phyloP scores from a whole-genome alignment of 2,329 filamentous ascomycete genomes.

The Graphilbum fragrans region DNA sequence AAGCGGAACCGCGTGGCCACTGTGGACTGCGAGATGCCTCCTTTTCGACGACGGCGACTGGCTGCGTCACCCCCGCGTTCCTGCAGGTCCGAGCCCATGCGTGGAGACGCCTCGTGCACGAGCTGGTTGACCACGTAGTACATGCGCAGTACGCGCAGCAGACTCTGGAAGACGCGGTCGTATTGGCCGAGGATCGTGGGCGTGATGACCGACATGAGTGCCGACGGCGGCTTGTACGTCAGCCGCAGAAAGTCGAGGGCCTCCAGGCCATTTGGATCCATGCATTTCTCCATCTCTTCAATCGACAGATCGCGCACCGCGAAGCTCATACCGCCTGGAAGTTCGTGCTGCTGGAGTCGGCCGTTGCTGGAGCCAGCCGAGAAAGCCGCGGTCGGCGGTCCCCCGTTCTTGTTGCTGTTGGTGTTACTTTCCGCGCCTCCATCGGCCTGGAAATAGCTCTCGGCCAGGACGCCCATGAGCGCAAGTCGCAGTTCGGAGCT shows the following conservation, averaged over 20 bases:
- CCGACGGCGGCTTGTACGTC: constrained; percentile 65
- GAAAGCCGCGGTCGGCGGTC: too few species aligned
- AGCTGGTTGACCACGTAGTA: constrained; percentile 60
- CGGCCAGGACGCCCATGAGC: constrained; percentile 71
- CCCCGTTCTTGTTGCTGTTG: background rate
- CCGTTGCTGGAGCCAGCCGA: background rate
- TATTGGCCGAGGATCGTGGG: constrained; percentile 61
- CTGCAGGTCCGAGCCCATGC: constrained; percentile 3
- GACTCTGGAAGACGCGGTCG: constrained; percentile 69
- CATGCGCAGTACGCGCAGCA: constrained; percentile 69
- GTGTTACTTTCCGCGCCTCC: background rate
- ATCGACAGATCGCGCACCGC: constrained; percentile 68
- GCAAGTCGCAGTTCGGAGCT: constrained; percentile 86
- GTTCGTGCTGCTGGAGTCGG: constrained; percentile 13
- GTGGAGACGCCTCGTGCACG: constrained; percentile 34
- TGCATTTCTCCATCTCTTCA: constrained; percentile 70
- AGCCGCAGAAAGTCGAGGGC: constrained; percentile 89
- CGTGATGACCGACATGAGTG: constrained; percentile 64
- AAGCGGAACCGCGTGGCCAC: constrained; percentile 47
- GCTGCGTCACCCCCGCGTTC: too few species aligned
- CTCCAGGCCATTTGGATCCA: constrained; percentile 71
- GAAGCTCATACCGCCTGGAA: constrained; percentile 68
- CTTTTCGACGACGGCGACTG: background rate
- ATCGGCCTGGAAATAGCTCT: constrained; percentile 48
- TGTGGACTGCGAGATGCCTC: background rate